Evolutionary conservation across 2,329 filamentous ascomycete genomes (phyloP).

Genomic region (Arthroderma sp.): DNA sequence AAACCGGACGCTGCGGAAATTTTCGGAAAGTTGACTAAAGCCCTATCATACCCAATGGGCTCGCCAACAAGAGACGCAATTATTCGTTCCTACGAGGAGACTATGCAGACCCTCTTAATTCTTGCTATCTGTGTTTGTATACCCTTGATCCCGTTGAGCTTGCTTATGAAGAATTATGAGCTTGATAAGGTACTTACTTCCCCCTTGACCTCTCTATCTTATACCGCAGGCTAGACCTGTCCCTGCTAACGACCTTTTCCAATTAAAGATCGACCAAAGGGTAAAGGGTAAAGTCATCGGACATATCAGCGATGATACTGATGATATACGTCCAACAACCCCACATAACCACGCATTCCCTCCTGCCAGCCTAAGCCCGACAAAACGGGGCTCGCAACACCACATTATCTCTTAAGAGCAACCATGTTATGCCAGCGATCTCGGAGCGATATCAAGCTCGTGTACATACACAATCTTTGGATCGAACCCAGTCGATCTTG

Average conservation of each 20-base stretch:
- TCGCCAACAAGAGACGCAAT: conserved; percentile 48
- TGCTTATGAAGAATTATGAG: conserved; percentile 47
- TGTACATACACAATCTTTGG: background rate
- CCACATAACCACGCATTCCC: background rate
- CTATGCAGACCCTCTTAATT: conserved; percentile 47
- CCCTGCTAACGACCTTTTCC: conserved; percentile 5
- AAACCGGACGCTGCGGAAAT: conserved; percentile 36
- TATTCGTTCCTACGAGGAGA: conserved; percentile 52
- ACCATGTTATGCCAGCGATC: background rate
- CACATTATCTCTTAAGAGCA: background rate
- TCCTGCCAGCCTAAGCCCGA: background rate
- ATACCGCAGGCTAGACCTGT: too few species aligned
- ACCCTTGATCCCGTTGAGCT: conserved; percentile 45
- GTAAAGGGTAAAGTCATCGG: conserved; percentile 13
- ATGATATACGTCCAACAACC: background rate
- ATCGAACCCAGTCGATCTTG: background rate
- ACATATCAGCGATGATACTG: background rate
- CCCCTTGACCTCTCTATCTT: background rate
- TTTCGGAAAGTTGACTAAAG: conserved; percentile 41
- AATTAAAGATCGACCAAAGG: conserved; percentile 12
- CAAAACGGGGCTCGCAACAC: background rate
- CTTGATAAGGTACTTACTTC: conserved; percentile 37
- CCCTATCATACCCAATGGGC: conserved; percentile 48
- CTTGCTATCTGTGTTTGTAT: conserved; percentile 44
- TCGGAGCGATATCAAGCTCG: background rate